Evolutionary conservation across 2,329 filamentous ascomycete genomes (phyloP), one percentile per base, ranked within the genome.

Genomic region (Alternaria incomplexa): DNA sequence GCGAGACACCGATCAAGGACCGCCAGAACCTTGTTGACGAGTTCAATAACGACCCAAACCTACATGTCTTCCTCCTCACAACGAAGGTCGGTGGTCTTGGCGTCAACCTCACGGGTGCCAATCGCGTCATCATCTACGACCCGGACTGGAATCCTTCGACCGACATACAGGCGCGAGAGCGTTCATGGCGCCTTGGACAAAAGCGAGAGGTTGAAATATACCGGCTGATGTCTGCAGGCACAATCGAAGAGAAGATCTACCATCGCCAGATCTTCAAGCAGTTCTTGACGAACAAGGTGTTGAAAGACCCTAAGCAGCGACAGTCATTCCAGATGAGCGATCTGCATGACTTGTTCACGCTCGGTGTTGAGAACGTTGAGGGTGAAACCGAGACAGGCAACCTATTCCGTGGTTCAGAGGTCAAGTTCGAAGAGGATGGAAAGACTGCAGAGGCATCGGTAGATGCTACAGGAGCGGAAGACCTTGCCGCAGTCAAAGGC

Each of bases 101-200:
- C 6, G 91, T 97, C 50, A 99, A 99, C 70, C 83, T 99, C 22
- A 99, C 96, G 0, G 96, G 96, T 8, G 96, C 96, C 6, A 93
- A 97, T 76, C 89, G 96, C 32, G 95, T 99, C 67, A 97, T 99
- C 75, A 98, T 99, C 58, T 99, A 96, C 75, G 96, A 99, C 74
- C 96, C 96, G 0, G 96, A 99, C 77, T 99, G 96, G 96, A 98
- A 98, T 73, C 96, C 95, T 2, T 97, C 95, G 0, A 98, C 95
- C 0, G 96, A 99, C 75, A 85, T 97, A 25, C 96, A 99, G 81
- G 96, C 96, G 15, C 90, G 96, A 51, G 96, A 99, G 80, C 88
- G 96, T 73, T 96, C 96, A 6, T 99, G 96, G 96, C 89, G 96
- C 61, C 83, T 99, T 2, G 96, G 96, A 0, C 96, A 99, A 81